Conservation (phyloP, 257 asterid genomes). For the Vinca minor region DNA sequence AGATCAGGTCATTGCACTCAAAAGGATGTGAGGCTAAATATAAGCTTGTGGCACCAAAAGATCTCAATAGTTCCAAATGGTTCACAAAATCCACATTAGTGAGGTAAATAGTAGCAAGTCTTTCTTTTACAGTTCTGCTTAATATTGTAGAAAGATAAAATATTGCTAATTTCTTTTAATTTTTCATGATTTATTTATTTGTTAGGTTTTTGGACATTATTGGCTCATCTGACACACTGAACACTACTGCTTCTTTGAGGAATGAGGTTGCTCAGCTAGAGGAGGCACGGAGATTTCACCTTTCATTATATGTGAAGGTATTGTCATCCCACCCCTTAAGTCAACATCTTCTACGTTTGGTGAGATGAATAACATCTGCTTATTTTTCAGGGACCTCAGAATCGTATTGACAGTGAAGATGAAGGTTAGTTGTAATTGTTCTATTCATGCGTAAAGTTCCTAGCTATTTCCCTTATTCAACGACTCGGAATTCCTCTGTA, state of each 20-base stretch:
- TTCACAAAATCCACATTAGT: slow-evolving; percentile 64
- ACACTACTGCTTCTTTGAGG: slow-evolving; percentile 37
- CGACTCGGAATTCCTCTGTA: not conserved
- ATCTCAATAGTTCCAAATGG: slow-evolving; percentile 45
- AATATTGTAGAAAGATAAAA: slow-evolving; percentile 1
- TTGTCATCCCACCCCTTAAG: slow-evolving; percentile 9
- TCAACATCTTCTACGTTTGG: slow-evolving; percentile 9
- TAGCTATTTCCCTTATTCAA: not conserved
- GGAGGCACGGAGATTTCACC: slow-evolving; percentile 71
- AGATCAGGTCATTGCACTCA: slow-evolving; percentile 45
- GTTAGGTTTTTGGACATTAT: slow-evolving; percentile 63
- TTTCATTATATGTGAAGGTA: slow-evolving; percentile 70
- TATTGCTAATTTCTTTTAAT: slow-evolving; percentile 10
- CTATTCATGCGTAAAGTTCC: not conserved
- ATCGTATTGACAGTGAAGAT: slow-evolving; percentile 27
- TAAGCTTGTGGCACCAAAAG: slow-evolving; percentile 44
- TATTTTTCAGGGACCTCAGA: slow-evolving; percentile 42
- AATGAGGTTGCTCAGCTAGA: slow-evolving; percentile 87
- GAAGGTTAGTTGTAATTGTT: slow-evolving; percentile 38
- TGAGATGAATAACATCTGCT: slow-evolving; percentile 10
- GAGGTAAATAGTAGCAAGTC: slow-evolving; percentile 38
- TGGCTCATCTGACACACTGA: slow-evolving; percentile 50
- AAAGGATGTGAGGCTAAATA: slow-evolving; percentile 47
- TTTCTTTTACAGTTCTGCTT: slow-evolving; percentile 15
- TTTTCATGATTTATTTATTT: slow-evolving; percentile 14